phyloP scores from a whole-genome alignment of 2,329 filamentous ascomycete genomes.

The Penicillium freii region DNA sequence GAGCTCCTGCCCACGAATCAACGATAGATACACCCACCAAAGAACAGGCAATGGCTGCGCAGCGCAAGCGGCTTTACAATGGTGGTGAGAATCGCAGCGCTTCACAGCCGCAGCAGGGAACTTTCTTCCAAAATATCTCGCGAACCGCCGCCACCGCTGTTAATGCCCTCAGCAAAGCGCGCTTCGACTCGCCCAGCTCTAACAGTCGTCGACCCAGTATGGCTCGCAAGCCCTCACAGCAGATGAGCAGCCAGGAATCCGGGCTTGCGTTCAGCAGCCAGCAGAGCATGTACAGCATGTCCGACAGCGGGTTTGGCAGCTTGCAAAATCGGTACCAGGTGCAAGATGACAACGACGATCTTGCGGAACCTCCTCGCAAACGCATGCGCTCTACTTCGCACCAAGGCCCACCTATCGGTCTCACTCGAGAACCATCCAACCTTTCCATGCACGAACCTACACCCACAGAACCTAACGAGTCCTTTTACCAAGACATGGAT shows the following conservation, averaged over 20 bases:
- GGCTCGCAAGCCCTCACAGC: slow-evolving; percentile 68
- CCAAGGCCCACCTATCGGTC: slow-evolving; percentile 38
- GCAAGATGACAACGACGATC: slow-evolving; percentile 51
- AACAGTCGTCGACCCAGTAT: slow-evolving; percentile 66
- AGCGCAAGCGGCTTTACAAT: slow-evolving; percentile 89
- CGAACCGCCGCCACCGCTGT: slow-evolving; percentile 89
- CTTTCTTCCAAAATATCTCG: slow-evolving; percentile 97
- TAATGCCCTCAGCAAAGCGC: slow-evolving; percentile 92
- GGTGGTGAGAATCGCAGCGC: slow-evolving; percentile 66
- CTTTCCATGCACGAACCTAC: slow-evolving; percentile 43
- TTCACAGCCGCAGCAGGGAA: slow-evolving; percentile 66
- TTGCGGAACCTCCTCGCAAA: slow-evolving; percentile 77
- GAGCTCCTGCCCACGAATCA: slow-evolving; percentile 63
- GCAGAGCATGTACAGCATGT: slow-evolving; percentile 70
- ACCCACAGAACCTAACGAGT: slow-evolving; percentile 48
- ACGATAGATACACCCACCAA: slow-evolving; percentile 93
- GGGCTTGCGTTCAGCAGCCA: slow-evolving; percentile 73
- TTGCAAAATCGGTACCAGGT: slow-evolving; percentile 53
- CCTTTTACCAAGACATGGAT: slow-evolving; percentile 47
- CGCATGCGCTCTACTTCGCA: slow-evolving; percentile 62
- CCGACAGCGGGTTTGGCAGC: slow-evolving; percentile 70
- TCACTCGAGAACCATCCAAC: slow-evolving; percentile 32
- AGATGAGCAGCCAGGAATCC: slow-evolving; percentile 59
- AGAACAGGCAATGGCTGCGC: slow-evolving; percentile 96
- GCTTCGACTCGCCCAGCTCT: slow-evolving; percentile 77